Evolutionary conservation across 2,329 filamentous ascomycete genomes (phyloP).

Genomic region (Aspergillus sclerotialis): DNA sequence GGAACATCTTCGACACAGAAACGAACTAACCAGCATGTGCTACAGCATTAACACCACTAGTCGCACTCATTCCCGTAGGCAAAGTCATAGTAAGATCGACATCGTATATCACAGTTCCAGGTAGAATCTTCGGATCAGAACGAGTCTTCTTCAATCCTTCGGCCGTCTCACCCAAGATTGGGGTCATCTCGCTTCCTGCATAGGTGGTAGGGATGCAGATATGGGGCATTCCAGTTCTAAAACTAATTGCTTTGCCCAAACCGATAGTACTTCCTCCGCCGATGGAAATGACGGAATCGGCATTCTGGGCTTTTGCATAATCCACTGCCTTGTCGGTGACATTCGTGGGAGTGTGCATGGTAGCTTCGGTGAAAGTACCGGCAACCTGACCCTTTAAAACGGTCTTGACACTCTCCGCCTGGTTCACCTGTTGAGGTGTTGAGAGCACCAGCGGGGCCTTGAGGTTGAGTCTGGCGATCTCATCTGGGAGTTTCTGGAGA

Average conservation of each 20-base stretch:
- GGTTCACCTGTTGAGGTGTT: slow-evolving; percentile 45
- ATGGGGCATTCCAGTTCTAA: slow-evolving; percentile 49
- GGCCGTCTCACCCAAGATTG: slow-evolving; percentile 56
- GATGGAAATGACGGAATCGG: slow-evolving; percentile 54
- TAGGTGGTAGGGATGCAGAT: slow-evolving; percentile 58
- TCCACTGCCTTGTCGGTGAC: slow-evolving; percentile 52
- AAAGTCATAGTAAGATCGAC: slow-evolving; percentile 56
- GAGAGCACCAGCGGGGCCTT: slow-evolving; percentile 50
- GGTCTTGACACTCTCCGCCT: slow-evolving; percentile 39
- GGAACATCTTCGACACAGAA: neutral
- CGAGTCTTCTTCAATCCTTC: slow-evolving; percentile 53
- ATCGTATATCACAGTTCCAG: slow-evolving; percentile 58
- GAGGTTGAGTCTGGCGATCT: slow-evolving; percentile 39
- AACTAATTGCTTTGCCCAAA: slow-evolving; percentile 52
- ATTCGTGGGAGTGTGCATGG: slow-evolving; percentile 56
- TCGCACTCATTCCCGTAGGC: slow-evolving; percentile 46
- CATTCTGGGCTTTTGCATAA: slow-evolving; percentile 37
- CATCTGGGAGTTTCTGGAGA: slow-evolving; percentile 41
- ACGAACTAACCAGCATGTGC: slow-evolving; percentile 48
- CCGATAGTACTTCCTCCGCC: slow-evolving; percentile 58
- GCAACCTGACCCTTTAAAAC: slow-evolving; percentile 43
- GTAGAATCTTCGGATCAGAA: slow-evolving; percentile 53
- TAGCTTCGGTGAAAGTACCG: slow-evolving; percentile 49
- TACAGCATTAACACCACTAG: slow-evolving; percentile 59
- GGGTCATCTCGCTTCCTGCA: slow-evolving; percentile 58